Evolutionary conservation across 1,284 basidiomycete species (phyloP), one percentile per base, ranked within the genome.

Genomic region (Ceratobasidium sp.): DNA sequence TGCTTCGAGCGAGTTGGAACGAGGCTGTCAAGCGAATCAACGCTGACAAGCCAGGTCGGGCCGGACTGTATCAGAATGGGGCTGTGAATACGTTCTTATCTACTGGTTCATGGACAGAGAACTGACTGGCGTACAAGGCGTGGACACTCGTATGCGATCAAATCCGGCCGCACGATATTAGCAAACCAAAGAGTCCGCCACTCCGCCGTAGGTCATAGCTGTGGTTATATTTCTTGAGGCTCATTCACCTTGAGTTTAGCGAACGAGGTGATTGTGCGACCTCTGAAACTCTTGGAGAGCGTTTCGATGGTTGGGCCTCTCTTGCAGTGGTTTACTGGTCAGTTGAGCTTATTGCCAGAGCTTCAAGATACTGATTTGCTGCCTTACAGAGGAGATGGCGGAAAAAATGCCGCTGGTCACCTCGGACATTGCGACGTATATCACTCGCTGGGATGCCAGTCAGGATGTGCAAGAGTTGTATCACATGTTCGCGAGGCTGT

Each of bases 381-480:
- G 59, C 30, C 60, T n/a, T 28, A 3, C 72, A 92, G 91, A 92
- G 78, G 85, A 89, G 74, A 81, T 93, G 76, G 84, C 87, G 23
- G 83, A 85, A 72, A 84, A 85, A 46, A 89, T 87, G 69, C 77
- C 86, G 76, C 79, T 91, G 62, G 84, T 93, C 53, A 83, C 85
- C 18, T 80, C 80, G 10, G 91, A 93, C 70, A 85, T 93, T 28
- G 78, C 83, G 10, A 78, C 79, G 39, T 86, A 85, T 76, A 88
- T 92, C 83, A 75, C 77, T 45, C 81, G 84, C 71, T 92, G 88
- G 77, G 85, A 91, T 79, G 91, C 91, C 61, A 82, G 82, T 45
- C 79, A 80, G 26, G 84, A 89, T 72, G 81, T 85, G 0, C 79
- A 82, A 58, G 77, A 85, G 34, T 83, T 92, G 16, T 82, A 82